Percentiles rank a stretch among this genome's conserved stretches.
Evolutionary conservation across 1,284 basidiomycete species (phyloP).

Genomic region (Malassezia dermatis): DNA sequence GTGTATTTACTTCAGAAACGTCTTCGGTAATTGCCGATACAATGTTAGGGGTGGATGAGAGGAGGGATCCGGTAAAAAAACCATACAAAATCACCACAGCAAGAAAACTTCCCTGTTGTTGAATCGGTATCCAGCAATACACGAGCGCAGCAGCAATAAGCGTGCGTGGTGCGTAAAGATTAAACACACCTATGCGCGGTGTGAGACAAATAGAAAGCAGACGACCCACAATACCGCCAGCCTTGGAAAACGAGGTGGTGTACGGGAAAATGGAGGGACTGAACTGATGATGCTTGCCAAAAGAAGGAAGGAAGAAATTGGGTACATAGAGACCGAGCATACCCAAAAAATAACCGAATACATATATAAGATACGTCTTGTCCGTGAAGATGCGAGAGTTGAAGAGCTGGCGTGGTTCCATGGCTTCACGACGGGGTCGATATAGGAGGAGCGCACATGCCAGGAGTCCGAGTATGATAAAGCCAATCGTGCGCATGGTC

Average conservation of each 20-base stretch:
- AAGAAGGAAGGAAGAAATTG: slow-evolving; percentile 19
- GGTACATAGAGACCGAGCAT: slow-evolving; percentile 34
- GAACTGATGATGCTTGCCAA: not conserved
- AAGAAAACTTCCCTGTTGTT: slow-evolving; percentile 15
- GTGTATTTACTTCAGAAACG: not conserved
- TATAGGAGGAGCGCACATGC: not conserved
- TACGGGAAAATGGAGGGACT: not conserved
- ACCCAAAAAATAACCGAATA: slow-evolving; percentile 19
- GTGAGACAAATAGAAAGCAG: slow-evolving; percentile 44
- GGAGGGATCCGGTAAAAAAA: slow-evolving; percentile 27
- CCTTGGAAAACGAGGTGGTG: slow-evolving; percentile 24
- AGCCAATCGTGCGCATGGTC: slow-evolving; percentile 16
- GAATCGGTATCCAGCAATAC: slow-evolving; percentile 19
- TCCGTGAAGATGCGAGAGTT: slow-evolving; percentile 16
- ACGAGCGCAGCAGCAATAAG: slow-evolving; percentile 30
- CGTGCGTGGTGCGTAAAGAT: slow-evolving; percentile 43
- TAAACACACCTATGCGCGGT: slow-evolving; percentile 44
- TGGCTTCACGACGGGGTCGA: not conserved
- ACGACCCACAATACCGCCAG: slow-evolving; percentile 40
- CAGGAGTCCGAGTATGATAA: slow-evolving; percentile 14
- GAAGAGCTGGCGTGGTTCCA: not conserved
- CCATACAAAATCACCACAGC: slow-evolving; percentile 29
- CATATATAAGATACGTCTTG: slow-evolving; percentile 21
- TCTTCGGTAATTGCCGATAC: slow-evolving; percentile 11
- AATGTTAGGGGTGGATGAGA: slow-evolving; percentile 22